Base-by-base conservation (phyloP, 441 rosid genomes). In the Corymbia calophylla region DNA sequence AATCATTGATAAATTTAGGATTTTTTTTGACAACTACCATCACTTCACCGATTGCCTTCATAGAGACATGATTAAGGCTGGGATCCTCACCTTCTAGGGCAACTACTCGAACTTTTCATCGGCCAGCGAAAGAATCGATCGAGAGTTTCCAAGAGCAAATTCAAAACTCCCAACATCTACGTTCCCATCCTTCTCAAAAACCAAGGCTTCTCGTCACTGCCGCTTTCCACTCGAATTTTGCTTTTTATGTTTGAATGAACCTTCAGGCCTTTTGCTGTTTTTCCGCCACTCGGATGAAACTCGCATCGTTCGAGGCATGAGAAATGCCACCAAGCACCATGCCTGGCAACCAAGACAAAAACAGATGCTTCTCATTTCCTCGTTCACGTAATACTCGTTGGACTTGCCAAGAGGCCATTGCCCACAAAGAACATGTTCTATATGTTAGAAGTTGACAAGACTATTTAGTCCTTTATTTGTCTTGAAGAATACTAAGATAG, bases 1-100 rank as follows among this genome's bases (percentile, higher is more conserved):
- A 5, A 39, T 39, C 6, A 39, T 39, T 39, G 5, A 56, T 56
- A 56, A 1, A 56, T 56, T 56, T 56, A 9, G 19, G 0, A 9
- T 1, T 56, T 4, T 23, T 56, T 10, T 23, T 18, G 27, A 68
- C 47, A 18, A 18, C 25, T 2, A 0, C 1, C 80, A 1, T 32
- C 0, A 1, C 25, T 68, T 68, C 25, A 9, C 48, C 15, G 2
- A 35, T 70, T 70, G 27, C 35, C 81, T 35, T 32, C 35, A 70
- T 0, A 2, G 0, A 2, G 81, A 70, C 48, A 70, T 35, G 27
- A 1, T 18, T 35, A 35, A 32, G 81, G 27, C 48, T 2, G 27
- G 15, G 81, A 70, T 70, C 81, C 81, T 70, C 8, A 4, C 27
- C 81, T 9, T 19, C 47, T 2, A 35, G 27, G 48, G 44, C 1